Percentiles rank a stretch among this genome's conserved stretches.
These are phyloP conservation scores for Xylaria polymorpha DNA, from an alignment of 2,329 filamentous ascomycete genomes.

Conservation along the genomic window DNA sequence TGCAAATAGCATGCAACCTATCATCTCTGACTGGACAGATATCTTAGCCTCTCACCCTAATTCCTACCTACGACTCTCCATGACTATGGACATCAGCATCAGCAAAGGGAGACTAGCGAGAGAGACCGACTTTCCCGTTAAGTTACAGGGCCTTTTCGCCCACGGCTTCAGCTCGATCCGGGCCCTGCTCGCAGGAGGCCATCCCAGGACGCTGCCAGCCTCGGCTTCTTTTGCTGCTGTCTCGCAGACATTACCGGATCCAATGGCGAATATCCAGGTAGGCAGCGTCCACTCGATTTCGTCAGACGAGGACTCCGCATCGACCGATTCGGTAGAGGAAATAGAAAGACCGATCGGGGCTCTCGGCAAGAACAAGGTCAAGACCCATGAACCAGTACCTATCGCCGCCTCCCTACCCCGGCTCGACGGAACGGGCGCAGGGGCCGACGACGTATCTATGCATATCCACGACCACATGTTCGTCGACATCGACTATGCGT, in stretches of 20 bases:
- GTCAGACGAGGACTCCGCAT: constrained; percentile 47
- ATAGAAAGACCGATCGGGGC: neutral
- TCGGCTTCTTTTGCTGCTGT: neutral
- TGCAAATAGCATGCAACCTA: constrained; percentile 36
- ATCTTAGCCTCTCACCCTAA: constrained; percentile 56
- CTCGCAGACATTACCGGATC: constrained; percentile 18
- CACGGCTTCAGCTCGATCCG: constrained; percentile 54
- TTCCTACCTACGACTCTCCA: constrained; percentile 56
- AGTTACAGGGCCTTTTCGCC: constrained; percentile 54
- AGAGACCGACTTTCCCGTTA: constrained; percentile 56
- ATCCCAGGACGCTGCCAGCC: neutral
- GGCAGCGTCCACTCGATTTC: constrained; percentile 48
- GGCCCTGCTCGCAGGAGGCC: constrained; percentile 45
- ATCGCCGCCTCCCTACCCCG: neutral
- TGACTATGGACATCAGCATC: constrained; percentile 58
- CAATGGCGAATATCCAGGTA: constrained; percentile 37
- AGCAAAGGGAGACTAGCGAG: constrained; percentile 56
- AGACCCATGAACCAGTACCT: neutral
- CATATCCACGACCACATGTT: constrained; percentile 42
- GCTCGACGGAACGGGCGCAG: neutral
- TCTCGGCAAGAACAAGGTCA: neutral
- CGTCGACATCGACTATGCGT: constrained; percentile 45
- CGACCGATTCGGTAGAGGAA: constrained; percentile 41
- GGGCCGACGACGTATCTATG: constrained; percentile 9
- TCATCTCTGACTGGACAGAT: constrained; percentile 56